These are phyloP conservation scores for Pyrenopolyporus hunteri DNA, from an alignment of 495 filamentous ascomycete genomes.

Conservation along the genomic window DNA sequence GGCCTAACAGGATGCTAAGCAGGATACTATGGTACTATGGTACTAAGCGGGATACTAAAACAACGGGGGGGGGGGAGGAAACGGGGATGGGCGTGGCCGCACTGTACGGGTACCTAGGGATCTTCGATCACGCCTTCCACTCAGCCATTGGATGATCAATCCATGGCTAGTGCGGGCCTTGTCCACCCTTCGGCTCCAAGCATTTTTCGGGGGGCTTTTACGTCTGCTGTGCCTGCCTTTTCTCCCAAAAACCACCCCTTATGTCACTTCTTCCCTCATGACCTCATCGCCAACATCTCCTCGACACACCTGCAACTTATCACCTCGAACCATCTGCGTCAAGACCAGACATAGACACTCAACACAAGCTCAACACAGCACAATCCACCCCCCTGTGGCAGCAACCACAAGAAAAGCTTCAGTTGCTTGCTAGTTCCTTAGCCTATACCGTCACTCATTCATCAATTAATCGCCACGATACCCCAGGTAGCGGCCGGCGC, in stretches of 20 bases:
- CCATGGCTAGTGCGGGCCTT: constrained; percentile 34
- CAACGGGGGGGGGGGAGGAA: not conserved
- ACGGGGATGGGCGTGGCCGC: not conserved
- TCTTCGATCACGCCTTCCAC: constrained; percentile 42
- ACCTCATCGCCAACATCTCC: constrained; percentile 47
- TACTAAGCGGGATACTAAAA: constrained; percentile 24
- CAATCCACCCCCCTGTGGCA: constrained; percentile 5
- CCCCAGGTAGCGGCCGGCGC: constrained; percentile 22
- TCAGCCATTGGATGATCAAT: constrained; percentile 39
- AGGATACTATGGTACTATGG: too few species aligned
- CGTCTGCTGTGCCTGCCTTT: constrained; percentile 46
- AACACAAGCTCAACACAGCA: constrained; percentile 9
- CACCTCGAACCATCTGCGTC: constrained; percentile 33
- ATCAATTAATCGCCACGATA: constrained; percentile 39
- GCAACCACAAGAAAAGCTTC: constrained; percentile 1
- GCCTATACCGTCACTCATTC: constrained; percentile 37
- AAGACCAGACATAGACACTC: constrained; percentile 19
- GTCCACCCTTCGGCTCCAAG: constrained; percentile 41
- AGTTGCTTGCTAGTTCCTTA: constrained; percentile 12
- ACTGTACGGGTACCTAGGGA: constrained; percentile 44
- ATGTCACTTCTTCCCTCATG: constrained; percentile 50
- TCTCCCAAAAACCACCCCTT: constrained; percentile 48
- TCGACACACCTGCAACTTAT: constrained; percentile 37
- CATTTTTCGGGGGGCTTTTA: constrained; percentile 46
- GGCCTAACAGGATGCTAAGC: constrained; percentile 10